Evolutionary conservation across 1,284 basidiomycete species (phyloP), one percentile per base, ranked within the genome.

Genomic region (Sphaerobolus stellatus): DNA sequence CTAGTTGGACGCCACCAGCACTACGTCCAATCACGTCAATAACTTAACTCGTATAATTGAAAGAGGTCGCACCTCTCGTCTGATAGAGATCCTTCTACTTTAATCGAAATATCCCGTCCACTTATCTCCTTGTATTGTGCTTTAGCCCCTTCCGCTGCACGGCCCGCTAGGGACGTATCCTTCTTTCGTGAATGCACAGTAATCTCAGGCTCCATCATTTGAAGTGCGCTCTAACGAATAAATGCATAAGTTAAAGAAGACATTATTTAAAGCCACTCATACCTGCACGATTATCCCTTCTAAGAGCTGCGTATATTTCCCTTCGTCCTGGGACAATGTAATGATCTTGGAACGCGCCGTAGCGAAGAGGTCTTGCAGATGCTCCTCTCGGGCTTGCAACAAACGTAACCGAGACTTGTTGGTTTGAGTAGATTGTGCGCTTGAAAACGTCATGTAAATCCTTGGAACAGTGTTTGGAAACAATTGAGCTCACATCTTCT

Each of bases 341-440:
- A 81, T 68, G 56, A 88, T 79, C 54, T 84, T 75, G 46, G 78
- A 75, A 57, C 90, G 85, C 1, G 94, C 84, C 3, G 83, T 79
- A 14, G 83, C 75, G 71, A 99, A 99, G 56, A 98, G 83, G 54
- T 90, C 86, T 66, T 97, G 90, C 3, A 98, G 78, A 59, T 95
- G 86, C 68, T 98, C 92, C 71, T 99, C 96, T 50, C 95, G 86
- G 57, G 88, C 84, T 69, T 96, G 91, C 18, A 99, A 84, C 27
- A 99, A 81, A 70, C 84, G 86, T 64, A 99, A 81, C 52, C 97
- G 92, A 5, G 95, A 94, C 69, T 92, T 93, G 82, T 99, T 99
- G 63, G 94, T 97, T 58, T 95, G 81, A 33, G 92, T 98, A 3
- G 96, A 99, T 69, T 97, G 92, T 5, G 94, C 86, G 66, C 96